Conservation (phyloP, 257 asterid species). For the Verbena officinalis region DNA sequence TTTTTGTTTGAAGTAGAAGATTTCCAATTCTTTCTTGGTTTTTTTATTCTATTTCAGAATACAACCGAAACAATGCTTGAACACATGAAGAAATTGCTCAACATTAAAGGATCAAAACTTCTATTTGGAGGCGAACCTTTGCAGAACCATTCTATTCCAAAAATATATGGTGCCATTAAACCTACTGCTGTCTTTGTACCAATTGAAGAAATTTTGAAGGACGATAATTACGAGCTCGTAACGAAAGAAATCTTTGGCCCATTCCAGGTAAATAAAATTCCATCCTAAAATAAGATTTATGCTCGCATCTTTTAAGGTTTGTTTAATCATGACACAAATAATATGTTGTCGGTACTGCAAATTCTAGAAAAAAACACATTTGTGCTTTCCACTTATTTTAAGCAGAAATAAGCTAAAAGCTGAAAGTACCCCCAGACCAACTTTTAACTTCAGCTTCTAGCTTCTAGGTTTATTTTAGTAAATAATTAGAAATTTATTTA, state of each 20-base stretch:
- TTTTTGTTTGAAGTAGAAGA: background rate
- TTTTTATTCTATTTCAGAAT: slow-evolving; percentile 42
- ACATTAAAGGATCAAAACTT: slow-evolving; percentile 83
- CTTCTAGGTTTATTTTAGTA: no score
- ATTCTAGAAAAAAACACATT: no score
- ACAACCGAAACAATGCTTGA: slow-evolving; percentile 87
- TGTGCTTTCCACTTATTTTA: no score
- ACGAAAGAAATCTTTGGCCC: slow-evolving; percentile 93
- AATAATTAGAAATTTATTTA: no score
- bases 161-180: slow-evolving; percentile 85
- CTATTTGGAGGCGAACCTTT: slow-evolving; percentile 88
- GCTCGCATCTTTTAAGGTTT: background rate
- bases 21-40: background rate
- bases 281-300: background rate
- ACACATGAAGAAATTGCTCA: slow-evolving; percentile 65
- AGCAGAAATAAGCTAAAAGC: no score
- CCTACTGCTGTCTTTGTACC: slow-evolving; percentile 97
- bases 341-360: no score
- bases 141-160: slow-evolving; percentile 79
- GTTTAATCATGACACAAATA: background rate
- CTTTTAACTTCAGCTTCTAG: no score
- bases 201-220: slow-evolving; percentile 78
- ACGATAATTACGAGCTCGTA: slow-evolving; percentile 66
- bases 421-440: no score
- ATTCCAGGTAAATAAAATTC: slow-evolving; percentile 78